Evolutionary conservation across 2,329 filamentous ascomycete species (phyloP).

Genomic region (Fusarium falciforme): DNA sequence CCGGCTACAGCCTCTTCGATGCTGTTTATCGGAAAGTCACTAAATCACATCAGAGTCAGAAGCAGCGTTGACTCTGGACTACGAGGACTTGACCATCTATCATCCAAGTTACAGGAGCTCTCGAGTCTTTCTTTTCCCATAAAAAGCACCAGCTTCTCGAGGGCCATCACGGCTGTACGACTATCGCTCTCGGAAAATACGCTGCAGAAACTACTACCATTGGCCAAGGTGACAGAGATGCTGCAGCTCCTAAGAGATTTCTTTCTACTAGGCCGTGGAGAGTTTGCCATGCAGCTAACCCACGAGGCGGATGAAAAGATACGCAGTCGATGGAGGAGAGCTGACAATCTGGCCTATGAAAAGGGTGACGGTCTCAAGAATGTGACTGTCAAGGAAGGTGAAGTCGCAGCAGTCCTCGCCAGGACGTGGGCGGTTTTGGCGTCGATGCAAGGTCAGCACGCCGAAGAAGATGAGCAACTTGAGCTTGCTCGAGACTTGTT

Average conservation of each 20-base stretch:
- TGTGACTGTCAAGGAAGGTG: slow-evolving; percentile 83
- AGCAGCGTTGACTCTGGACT: slow-evolving; percentile 57
- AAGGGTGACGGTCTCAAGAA: slow-evolving; percentile 60
- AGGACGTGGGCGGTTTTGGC: slow-evolving; percentile 84
- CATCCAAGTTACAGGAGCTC: slow-evolving; percentile 76
- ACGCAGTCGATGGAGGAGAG: slow-evolving; percentile 76
- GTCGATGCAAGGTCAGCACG: slow-evolving; percentile 75
- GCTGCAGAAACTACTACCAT: slow-evolving; percentile 83
- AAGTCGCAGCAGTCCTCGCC: slow-evolving; percentile 80
- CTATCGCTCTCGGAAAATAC: slow-evolving; percentile 85
- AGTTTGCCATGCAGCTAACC: slow-evolving; percentile 90
- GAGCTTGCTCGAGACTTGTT: slow-evolving; percentile 85
- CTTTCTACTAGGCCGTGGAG: slow-evolving; percentile 86
- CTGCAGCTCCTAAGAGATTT: slow-evolving; percentile 85
- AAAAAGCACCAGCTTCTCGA: slow-evolving; percentile 75
- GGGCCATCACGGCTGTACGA: slow-evolving; percentile 80
- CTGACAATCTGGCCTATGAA: slow-evolving; percentile 68
- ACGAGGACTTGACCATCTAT: slow-evolving; percentile 69
- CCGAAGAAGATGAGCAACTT: slow-evolving; percentile 84
- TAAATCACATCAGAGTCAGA: slow-evolving; percentile 81
- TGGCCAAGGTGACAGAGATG: slow-evolving; percentile 80
- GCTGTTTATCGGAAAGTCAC: slow-evolving; percentile 88
- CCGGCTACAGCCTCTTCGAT: slow-evolving; percentile 81
- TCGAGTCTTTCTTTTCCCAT: slow-evolving; percentile 79
- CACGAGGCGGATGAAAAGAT: slow-evolving; percentile 86